Evolutionary conservation across 495 filamentous ascomycete genomes (phyloP).

Genomic region (Neurospora terricola): DNA sequence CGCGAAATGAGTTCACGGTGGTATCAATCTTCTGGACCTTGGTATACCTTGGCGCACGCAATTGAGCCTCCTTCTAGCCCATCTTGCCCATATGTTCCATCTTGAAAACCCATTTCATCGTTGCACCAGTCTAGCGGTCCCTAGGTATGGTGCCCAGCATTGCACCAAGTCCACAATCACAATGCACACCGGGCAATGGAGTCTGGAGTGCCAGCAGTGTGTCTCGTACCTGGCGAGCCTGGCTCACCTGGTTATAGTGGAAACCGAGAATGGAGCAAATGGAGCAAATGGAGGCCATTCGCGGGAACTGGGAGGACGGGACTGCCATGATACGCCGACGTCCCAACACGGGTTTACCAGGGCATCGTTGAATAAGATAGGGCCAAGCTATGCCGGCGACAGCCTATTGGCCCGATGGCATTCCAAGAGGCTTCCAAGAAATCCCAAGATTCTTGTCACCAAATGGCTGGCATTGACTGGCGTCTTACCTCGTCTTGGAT

Average conservation of each 20-base stretch:
- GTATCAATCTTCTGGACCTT: neutral
- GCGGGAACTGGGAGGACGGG: neutral
- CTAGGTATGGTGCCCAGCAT: neutral
- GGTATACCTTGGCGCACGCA: neutral
- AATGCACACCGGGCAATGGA: neutral
- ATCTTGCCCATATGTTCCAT: neutral
- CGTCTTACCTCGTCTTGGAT: constrained; percentile 5
- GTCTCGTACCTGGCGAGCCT: neutral
- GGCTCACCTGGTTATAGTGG: neutral
- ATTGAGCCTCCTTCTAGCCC: neutral
- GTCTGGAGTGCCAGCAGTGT: neutral
- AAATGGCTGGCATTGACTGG: neutral
- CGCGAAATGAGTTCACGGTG: neutral
- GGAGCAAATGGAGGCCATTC: neutral
- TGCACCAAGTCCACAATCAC: neutral
- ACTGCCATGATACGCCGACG: neutral
- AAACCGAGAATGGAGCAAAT: neutral
- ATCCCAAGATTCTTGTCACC: neutral
- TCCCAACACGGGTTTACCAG: neutral
- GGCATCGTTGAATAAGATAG: neutral
- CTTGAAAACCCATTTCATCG: neutral
- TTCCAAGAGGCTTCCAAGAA: constrained; percentile 7
- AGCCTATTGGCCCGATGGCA: neutral
- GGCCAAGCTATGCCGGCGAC: neutral
- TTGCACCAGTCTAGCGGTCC: neutral